A percentile compares a stretch with the other conserved stretches of the same genome.
These are phyloP conservation scores for Claviceps humidiphila DNA, from an alignment of 2,329 filamentous ascomycete species.

Conservation along the genomic window DNA sequence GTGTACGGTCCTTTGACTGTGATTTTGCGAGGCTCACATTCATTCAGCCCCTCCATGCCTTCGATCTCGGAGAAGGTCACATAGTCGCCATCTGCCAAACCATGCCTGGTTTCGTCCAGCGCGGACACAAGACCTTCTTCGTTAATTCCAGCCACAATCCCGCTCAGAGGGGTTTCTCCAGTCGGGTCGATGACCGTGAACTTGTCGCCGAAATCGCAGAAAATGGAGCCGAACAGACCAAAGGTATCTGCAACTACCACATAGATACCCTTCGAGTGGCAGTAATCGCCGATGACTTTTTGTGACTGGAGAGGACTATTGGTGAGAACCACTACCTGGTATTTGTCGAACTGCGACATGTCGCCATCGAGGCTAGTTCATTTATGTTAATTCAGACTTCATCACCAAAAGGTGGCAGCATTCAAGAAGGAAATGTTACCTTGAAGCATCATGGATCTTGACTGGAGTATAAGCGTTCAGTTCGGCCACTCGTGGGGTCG, in stretches of 20 bases:
- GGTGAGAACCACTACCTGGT: conserved; percentile 86
- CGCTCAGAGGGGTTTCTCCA: conserved; percentile 74
- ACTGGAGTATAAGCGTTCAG: conserved; percentile 95
- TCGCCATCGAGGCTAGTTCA: conserved; percentile 55
- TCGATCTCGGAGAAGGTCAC: conserved; percentile 89
- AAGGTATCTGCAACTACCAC: conserved; percentile 80
- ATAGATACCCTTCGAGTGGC: conserved; percentile 86
- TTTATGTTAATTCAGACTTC: background rate
- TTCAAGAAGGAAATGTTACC: conserved; percentile 23
- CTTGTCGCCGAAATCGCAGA: conserved; percentile 92
- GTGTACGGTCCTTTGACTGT: conserved; percentile 93
- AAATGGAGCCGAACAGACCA: conserved; percentile 87
- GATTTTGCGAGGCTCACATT: conserved; percentile 72
- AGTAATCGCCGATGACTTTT: conserved; percentile 77
- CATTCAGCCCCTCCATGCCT: conserved; percentile 83
- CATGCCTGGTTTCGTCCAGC: conserved; percentile 87
- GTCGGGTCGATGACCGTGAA: conserved; percentile 85
- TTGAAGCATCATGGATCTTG: conserved; percentile 51
- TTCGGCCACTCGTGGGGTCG: conserved; percentile 80
- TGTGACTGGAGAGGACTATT: conserved; percentile 71
- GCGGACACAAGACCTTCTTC: conserved; percentile 85
- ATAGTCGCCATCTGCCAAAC: conserved; percentile 89
- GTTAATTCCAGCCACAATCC: conserved; percentile 82
- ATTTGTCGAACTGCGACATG: conserved; percentile 72
- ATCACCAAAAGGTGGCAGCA: conserved; percentile 5